Base-by-base conservation (phyloP, 768 basidiomycete species). In the Lentinula guzmanii region DNA sequence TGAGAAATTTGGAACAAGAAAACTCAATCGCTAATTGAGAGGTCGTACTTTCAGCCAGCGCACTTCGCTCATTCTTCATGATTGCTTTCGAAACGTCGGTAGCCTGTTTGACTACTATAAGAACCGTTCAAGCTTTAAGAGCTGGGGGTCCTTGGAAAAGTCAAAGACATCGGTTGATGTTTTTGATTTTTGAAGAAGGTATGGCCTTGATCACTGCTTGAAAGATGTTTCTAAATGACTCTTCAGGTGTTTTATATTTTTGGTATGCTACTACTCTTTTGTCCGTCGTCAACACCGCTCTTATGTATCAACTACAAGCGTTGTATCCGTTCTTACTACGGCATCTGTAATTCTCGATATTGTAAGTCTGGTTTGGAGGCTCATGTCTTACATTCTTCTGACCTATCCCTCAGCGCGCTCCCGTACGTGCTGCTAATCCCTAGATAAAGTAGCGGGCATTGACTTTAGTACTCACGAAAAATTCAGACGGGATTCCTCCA, bases 401-500 rank as follows among this genome's bases (percentile, higher is more conserved):
- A 43, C 0, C 18, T 21, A 46, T 31, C 39, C 34, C 18, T 5
- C 42, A 69, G 69, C 59, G 64, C 39, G 67, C 69, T 21, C 69
- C 68, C 18, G 69, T 69, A 51, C 10, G 58, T 34, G 16, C 21
- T 33, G 16, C 51, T 61, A 18, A 18, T 56, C 42, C 9, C 28
- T 39, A 13, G 13, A 39, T 39, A 39, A 7, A 21, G 10, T 6
- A 16, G 21, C 16, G 7, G 10, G 18, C 15, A 7, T 28, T 5
- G 5, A 46, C 3, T 42, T 33, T 15, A 24, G 24, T 24, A 28
- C 33, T 13, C 33, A 24, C 24, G 31, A 52, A 28, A 31, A 45
- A 28, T 4, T 3, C 34, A 72, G 69, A 65, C 69, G 11, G 69
- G 70, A n/a, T 70, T 72, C 58, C 61, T 71, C 16, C 71, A 72